A percentile compares a stretch with the other conserved stretches of the same genome.
Conservation (phyloP, 2,329 filamentous ascomycete species). For the Escovopsis sp. region DNA sequence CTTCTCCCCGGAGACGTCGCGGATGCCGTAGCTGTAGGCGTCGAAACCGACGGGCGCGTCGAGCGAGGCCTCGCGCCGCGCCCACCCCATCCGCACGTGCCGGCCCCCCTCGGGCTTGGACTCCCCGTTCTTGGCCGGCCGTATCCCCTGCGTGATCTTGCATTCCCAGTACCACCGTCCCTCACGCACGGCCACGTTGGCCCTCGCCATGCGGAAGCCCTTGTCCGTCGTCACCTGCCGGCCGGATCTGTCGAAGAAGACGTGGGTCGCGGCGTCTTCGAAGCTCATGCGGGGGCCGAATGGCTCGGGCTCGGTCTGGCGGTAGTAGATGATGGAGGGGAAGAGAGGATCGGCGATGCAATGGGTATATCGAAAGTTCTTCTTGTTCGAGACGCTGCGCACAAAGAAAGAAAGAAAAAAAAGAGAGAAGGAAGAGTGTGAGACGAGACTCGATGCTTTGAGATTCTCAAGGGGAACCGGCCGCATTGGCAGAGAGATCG, state of each 20-base stretch:
- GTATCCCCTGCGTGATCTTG: constrained; percentile 66
- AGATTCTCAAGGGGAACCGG: neutral
- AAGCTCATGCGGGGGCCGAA: constrained; percentile 78
- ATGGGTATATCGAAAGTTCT: constrained; percentile 74
- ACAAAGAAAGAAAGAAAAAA: neutral
- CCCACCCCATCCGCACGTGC: constrained; percentile 77
- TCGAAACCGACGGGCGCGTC: constrained; percentile 79
- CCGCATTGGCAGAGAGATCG: neutral
- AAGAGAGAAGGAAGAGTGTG: no score
- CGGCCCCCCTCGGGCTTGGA: constrained; percentile 34
- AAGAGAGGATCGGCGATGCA: constrained; percentile 84
- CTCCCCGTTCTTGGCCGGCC: constrained; percentile 23
- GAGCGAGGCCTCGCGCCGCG: constrained; percentile 62
- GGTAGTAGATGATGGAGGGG: constrained; percentile 75
- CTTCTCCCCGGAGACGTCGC: constrained; percentile 80
- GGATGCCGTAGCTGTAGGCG: constrained; percentile 85
- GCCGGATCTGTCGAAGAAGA: constrained; percentile 66
- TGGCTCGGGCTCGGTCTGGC: constrained; percentile 73
- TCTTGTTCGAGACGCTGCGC: constrained; percentile 45
- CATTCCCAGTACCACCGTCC: constrained; percentile 92
- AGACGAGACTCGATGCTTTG: neutral
- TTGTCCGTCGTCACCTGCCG: constrained; percentile 77
- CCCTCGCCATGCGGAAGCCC: constrained; percentile 80
- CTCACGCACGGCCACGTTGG: constrained; percentile 80
- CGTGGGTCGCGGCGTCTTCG: constrained; percentile 76